A percentile compares a stretch with the other conserved stretches of the same genome.
Evolutionary conservation across 441 rosid genomes (phyloP).

Genomic region (Capsella rubella): DNA sequence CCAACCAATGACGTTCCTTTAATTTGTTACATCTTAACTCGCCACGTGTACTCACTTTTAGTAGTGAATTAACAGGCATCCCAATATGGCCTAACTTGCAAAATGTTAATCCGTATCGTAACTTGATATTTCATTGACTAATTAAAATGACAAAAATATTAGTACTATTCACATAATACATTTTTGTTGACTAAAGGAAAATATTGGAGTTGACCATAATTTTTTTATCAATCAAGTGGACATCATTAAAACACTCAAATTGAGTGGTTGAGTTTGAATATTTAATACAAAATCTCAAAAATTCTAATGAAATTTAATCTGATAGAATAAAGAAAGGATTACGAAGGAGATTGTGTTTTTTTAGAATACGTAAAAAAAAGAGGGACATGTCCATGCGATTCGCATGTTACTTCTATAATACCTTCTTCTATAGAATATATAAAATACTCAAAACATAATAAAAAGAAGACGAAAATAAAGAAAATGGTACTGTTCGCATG

Average conservation of each 20-base stretch:
- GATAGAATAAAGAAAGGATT: not conserved
- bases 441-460: not conserved
- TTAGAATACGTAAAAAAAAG: conserved; percentile 18
- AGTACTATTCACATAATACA: too few species aligned
- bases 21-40: not conserved
- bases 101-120: too few species aligned
- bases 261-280: not conserved
- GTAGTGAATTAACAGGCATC: too few species aligned
- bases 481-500: conserved; percentile 15
- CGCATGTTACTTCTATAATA: conserved; percentile 14
- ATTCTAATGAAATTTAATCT: not conserved
- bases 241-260: not conserved
- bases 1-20: conserved; percentile 6
- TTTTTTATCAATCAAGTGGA: not conserved
- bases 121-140: too few species aligned
- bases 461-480: not conserved
- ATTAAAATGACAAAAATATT: too few species aligned
- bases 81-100: too few species aligned
- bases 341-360: not conserved
- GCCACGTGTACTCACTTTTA: conserved; percentile 19
- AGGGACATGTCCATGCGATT: conserved; percentile 8
- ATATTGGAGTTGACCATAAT: too few species aligned
- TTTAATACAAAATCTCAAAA: not conserved
- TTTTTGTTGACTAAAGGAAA: too few species aligned
- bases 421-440: not conserved